These are phyloP conservation scores for Verticillium nubilum DNA, from an alignment of 2,329 filamentous ascomycete species.

Conservation along the genomic window DNA sequence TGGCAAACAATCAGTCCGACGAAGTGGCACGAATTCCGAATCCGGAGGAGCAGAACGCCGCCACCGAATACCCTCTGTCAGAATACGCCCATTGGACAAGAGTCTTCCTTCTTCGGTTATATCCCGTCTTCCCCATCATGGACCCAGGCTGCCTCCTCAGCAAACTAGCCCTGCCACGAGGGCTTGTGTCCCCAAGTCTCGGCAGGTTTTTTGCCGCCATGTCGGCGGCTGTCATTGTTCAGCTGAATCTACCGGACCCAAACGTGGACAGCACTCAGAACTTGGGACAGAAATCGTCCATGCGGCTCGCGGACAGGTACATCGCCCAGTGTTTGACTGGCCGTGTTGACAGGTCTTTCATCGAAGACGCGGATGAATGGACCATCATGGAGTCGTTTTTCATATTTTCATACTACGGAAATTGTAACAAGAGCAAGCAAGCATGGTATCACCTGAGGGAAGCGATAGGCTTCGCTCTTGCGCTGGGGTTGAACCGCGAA, in stretches of 20 bases:
- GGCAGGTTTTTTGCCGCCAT: constrained; percentile 11
- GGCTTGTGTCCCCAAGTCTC: background rate
- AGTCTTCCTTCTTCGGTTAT: constrained; percentile 14
- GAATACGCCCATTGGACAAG: background rate
- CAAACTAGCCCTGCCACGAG: background rate
- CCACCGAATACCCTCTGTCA: background rate
- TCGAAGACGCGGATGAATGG: constrained; percentile 13
- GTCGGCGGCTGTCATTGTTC: constrained; percentile 13
- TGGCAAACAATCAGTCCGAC: too few species aligned
- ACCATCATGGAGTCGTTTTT: constrained; percentile 23
- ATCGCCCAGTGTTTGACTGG: constrained; percentile 10
- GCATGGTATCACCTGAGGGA: constrained; percentile 24
- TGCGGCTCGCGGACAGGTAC: constrained; percentile 7
- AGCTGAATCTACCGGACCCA: constrained; percentile 10
- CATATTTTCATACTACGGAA: constrained; percentile 23
- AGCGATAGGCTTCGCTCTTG: constrained; percentile 15
- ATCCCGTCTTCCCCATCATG: constrained; percentile 15
- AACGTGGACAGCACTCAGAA: background rate
- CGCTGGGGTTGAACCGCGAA: constrained; percentile 11
- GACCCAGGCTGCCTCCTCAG: constrained; percentile 6
- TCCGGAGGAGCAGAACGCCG: background rate
- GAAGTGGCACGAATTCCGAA: too few species aligned
- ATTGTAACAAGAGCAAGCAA: constrained; percentile 19
- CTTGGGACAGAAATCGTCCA: too few species aligned
- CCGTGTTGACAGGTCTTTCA: constrained; percentile 8